Percentiles rank a stretch among this genome's conserved stretches.
Conservation (phyloP, 805 yeast genomes). For the Blastobotrys chiropterorum region DNA sequence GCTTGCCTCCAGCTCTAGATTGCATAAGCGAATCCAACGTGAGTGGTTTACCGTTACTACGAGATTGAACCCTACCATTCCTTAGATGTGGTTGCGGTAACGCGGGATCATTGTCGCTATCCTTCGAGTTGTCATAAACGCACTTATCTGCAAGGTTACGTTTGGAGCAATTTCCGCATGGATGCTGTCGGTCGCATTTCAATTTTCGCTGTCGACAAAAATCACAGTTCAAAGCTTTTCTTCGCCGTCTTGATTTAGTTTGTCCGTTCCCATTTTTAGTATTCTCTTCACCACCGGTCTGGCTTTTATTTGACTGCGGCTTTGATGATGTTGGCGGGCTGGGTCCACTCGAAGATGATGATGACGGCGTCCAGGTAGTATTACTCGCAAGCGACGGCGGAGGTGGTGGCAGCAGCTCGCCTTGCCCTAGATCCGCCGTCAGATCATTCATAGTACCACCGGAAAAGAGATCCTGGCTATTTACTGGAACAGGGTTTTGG, state of each 20-base stretch:
- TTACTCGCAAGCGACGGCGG: neutral
- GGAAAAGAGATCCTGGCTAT: neutral
- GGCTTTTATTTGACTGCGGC: neutral
- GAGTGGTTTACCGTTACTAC: neutral
- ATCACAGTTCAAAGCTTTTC: conserved; percentile 29
- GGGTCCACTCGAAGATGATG: neutral
- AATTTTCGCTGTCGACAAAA: conserved; percentile 31
- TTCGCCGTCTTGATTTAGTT: conserved; percentile 16
- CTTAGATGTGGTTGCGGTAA: neutral
- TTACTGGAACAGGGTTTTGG: neutral
- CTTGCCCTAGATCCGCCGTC: neutral
- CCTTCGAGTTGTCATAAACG: conserved; percentile 6
- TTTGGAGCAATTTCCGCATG: conserved; percentile 29
- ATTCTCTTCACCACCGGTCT: neutral
- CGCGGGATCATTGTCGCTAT: neutral
- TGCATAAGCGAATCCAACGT: neutral
- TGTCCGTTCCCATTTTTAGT: neutral
- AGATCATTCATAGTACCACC: neutral
- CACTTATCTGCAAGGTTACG: conserved; percentile 18
- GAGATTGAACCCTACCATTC: neutral
- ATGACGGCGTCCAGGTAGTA: neutral
- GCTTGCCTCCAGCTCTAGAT: neutral
- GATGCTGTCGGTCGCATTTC: conserved; percentile 30
- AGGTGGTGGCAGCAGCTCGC: neutral
- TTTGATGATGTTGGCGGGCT: neutral